phyloP scores from a whole-genome alignment of 345 rosid species.

The Ricinus communis region DNA sequence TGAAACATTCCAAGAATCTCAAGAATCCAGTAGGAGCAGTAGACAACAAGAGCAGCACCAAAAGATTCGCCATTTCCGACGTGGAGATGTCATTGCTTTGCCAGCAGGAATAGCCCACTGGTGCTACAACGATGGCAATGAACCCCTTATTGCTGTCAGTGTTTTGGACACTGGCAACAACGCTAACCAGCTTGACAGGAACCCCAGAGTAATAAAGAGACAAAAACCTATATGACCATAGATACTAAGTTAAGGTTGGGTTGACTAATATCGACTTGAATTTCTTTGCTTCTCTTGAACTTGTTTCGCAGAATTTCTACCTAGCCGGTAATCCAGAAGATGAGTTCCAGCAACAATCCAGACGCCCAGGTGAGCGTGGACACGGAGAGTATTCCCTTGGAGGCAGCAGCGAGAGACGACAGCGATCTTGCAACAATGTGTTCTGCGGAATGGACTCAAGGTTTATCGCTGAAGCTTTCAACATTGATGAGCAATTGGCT shows the following conservation, averaged over 20 bases:
- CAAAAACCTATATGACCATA: too few species aligned
- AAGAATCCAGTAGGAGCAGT: constrained; percentile 28
- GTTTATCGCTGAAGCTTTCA: constrained; percentile 57
- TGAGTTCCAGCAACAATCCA: constrained; percentile 19
- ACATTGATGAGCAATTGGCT: constrained; percentile 41
- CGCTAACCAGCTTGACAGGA: constrained; percentile 64
- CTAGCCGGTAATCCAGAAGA: constrained; percentile 69
- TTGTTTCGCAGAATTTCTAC: constrained; percentile 48
- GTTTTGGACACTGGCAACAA: constrained; percentile 39
- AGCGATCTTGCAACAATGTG: constrained; percentile 44
- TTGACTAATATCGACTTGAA: background rate
- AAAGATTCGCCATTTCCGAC: constrained; percentile 45
- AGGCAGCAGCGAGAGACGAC: constrained; percentile 24
- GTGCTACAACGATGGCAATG: constrained; percentile 55
- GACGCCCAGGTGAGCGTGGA: background rate
- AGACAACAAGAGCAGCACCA: constrained; percentile 57
- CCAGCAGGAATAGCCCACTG: constrained; percentile 59
- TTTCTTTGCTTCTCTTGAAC: background rate
- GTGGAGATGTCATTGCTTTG: constrained; percentile 49
- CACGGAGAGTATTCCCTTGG: constrained; percentile 3
- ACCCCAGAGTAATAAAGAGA: constrained; percentile 60
- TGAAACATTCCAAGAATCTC: constrained; percentile 62
- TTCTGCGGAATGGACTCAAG: constrained; percentile 54
- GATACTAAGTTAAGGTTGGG: background rate
- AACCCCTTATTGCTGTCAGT: constrained; percentile 40